Base-by-base conservation (phyloP, 345 rosid genomes). In the Aurinia saxatilis region DNA sequence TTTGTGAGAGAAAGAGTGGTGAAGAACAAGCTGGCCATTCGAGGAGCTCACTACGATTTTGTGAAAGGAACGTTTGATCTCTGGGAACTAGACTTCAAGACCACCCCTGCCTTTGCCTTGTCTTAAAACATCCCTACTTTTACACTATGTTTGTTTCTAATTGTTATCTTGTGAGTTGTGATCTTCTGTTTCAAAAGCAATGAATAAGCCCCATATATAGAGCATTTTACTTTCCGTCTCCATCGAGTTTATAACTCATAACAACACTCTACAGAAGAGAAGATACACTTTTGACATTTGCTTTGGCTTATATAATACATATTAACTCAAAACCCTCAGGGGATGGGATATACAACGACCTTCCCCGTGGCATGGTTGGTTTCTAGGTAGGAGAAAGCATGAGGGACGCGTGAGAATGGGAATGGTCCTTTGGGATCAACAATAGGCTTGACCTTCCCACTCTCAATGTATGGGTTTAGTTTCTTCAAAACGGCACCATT, bases 381-480 rank as follows among this genome's bases (percentile, higher is more conserved):
- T 82, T 92, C 96, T 16, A 92, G 44, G 73, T 89, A 89, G 1
- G 96, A 72, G 63, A 92, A 89, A 46, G 96, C 98, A 56, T 84
- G 91, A 0, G 57, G 75, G 3, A 82, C 89, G 31, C 64, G 73
- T 5, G 84, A 61, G 57, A 89, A 92, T 4, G 88, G 82, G 68
- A 87, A 92, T 0, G 88, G 90, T n/a, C 93, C 95, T 70, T 81
- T 89, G 5, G 93, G 93, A 67, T 92, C 98, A 18, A 87, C 75
- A 48, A 92, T 60, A 4, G 98, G 83, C 81, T 89, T 87, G 71
- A 89, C 82, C 66, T 87, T 82, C 50, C 95, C 95, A 52, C 85
- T 85, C 64, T 92, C 95, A 16, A 92, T 51, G 56, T 81, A 92
- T 5, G 91, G 83, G n/a, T 92, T 87, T 6, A 92, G 70, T 73